phyloP scores from a whole-genome alignment of 768 basidiomycete genomes.

The Suillus brevipes region DNA sequence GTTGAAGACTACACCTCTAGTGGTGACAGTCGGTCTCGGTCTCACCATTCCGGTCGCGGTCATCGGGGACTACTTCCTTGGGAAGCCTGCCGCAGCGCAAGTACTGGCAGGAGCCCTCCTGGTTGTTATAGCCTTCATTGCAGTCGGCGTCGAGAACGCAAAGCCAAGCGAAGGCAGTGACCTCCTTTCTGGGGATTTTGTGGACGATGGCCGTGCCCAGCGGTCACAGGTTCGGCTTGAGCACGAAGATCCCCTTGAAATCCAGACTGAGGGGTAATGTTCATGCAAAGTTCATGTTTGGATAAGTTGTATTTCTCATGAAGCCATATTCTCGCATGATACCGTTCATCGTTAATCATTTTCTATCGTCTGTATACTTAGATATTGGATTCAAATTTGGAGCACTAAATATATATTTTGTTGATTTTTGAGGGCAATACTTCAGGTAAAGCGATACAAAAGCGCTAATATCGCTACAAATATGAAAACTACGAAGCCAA shows the following conservation, averaged over 20 bases:
- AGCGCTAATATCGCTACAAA: not conserved
- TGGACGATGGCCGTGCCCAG: conserved; percentile 8
- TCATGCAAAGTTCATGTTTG: not conserved
- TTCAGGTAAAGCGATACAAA: not conserved
- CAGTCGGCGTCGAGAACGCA: conserved; percentile 60
- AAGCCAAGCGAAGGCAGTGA: conserved; percentile 38
- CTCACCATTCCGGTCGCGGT: conserved; percentile 94
- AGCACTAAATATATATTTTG: not conserved
- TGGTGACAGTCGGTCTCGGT: conserved; percentile 90
- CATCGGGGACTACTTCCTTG: conserved; percentile 71
- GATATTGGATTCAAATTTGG: not conserved
- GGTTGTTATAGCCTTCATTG: conserved; percentile 77
- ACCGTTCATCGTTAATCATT: not conserved
- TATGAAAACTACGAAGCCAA: not conserved
- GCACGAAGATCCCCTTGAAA: conserved; percentile 12
- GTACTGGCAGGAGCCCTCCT: conserved; percentile 74
- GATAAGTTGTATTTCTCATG: not conserved
- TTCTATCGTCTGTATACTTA: not conserved
- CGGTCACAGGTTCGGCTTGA: conserved; percentile 11
- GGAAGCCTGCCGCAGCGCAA: conserved; percentile 53
- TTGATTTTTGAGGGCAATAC: not conserved
- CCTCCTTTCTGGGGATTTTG: conserved; percentile 7
- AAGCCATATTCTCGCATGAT: not conserved
- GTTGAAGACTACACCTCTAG: conserved; percentile 94
- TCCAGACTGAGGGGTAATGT: conserved; percentile 1